Base-by-base conservation (phyloP, 2,329 filamentous ascomycete species). In the Mollisia scopiformis region DNA sequence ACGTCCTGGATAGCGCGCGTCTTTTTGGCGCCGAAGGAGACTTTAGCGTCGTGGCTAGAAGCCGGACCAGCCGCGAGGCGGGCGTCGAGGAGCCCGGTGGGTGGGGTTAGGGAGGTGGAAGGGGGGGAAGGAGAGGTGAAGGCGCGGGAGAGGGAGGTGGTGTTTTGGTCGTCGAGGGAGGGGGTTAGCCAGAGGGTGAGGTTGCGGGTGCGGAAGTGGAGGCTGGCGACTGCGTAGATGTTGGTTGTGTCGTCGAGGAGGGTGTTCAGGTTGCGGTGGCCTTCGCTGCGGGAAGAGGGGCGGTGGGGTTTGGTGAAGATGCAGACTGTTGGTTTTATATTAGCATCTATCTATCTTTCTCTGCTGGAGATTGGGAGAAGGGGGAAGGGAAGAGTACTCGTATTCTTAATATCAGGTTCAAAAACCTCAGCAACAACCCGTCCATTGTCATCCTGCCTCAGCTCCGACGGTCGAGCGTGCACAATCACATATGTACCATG, bases 401-500 rank as follows among this genome's bases (percentile, higher is more conserved):
- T 31, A n/a, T 51, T 30, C 28, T 51, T 51, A 28, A 25, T 31
- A 16, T 27, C 43, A 39, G 33, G 39, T 30, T 35, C 52, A 39
- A 11, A 23, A 28, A 8, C 2, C n/a, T 28, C 50, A 16, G 13
- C 7, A 16, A 19, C 33, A 11, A 28, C 11, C 3, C 28, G 4
- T 5, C 25, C 43, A 14, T 47, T 13, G 7, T 47, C n/a, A 11
- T 30, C 30, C 6, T 3, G 39, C 31, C 41, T n/a, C 25, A 21
- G 19, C 39, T 6, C 21, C 4, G 51, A 5, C 0, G 49, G 14
- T 6, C 50, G 39, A n/a, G 49, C 47, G 51, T 55, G 55, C 6
- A 55, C 57, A 49, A 59, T 55, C 37, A 55, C 2, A 14, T 59
- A 59, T 14, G 31, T 54, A 13, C 57, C 57, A 30, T 23, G 19